Evolutionary conservation across 2,329 filamentous ascomycete species (phyloP).

Genomic region (Dothiorella sarmentorum): DNA sequence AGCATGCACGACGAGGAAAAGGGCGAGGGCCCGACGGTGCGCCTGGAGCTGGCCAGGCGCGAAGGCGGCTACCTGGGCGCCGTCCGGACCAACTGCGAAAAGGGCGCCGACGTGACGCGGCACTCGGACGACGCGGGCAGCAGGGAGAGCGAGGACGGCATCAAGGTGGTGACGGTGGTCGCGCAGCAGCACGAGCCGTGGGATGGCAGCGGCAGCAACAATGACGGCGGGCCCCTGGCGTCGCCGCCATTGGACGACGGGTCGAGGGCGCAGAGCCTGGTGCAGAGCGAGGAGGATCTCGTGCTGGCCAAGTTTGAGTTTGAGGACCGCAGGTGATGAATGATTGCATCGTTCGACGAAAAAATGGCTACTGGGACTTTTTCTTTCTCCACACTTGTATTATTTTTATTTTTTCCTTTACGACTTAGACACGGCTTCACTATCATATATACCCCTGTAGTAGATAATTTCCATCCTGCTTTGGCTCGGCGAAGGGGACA

Average conservation of each 20-base stretch:
- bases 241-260: not conserved
- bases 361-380: no score
- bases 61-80: not conserved
- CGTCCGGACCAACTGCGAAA: not conserved
- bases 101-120: not conserved
- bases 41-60: not conserved
- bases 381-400: no score
- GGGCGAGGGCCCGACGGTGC: not conserved
- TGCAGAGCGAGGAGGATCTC: not conserved
- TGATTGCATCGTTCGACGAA: no score
- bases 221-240: not conserved
- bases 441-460: constrained; percentile 14
- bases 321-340: not conserved
- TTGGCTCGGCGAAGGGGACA: not conserved
- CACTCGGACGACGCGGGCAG: not conserved
- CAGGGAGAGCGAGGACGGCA: not conserved
- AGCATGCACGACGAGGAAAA: not conserved
- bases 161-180: constrained; percentile 10
- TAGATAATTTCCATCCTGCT: not conserved
- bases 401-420: not conserved
- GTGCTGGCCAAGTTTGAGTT: not conserved
- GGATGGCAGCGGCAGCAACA: not conserved
- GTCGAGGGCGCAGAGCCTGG: not conserved
- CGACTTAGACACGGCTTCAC: not conserved
- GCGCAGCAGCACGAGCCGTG: not conserved